Evolutionary conservation across 2,329 filamentous ascomycete genomes (phyloP).

Genomic region (Plectosphaerella sp.): DNA sequence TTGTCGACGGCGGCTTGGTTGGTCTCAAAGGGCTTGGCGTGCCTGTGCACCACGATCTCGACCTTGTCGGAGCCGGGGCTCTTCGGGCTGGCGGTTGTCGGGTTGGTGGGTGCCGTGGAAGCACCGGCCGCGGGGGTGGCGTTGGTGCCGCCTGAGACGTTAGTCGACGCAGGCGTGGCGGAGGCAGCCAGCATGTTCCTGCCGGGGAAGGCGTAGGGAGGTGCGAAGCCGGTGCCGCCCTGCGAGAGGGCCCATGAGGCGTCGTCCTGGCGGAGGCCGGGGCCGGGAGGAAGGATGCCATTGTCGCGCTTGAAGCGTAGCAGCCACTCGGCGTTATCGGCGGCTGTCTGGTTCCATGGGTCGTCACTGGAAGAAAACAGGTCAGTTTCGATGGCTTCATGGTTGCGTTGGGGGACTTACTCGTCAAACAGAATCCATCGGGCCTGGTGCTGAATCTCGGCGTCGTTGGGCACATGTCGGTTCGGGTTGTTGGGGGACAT

Average conservation of each 20-base stretch:
- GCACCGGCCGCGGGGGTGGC: slow-evolving; percentile 16
- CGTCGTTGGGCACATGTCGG: slow-evolving; percentile 52
- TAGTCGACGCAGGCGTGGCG: background rate
- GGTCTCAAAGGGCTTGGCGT: slow-evolving; percentile 35
- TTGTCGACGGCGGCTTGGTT: slow-evolving; percentile 41
- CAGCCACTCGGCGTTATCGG: slow-evolving; percentile 61
- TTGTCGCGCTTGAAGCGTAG: slow-evolving; percentile 56
- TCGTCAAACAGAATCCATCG: slow-evolving; percentile 60
- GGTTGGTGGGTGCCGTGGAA: background rate
- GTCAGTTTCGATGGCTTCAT: slow-evolving; percentile 11
- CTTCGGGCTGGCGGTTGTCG: slow-evolving; percentile 4
- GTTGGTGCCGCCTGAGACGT: background rate
- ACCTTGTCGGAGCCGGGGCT: slow-evolving; percentile 7
- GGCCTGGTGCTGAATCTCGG: slow-evolving; percentile 61
- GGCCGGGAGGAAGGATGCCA: slow-evolving; percentile 47
- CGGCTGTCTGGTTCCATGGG: slow-evolving; percentile 60
- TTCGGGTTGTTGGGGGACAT: slow-evolving; percentile 59
- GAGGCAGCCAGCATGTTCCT: slow-evolving; percentile 15
- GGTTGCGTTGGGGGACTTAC: slow-evolving; percentile 19
- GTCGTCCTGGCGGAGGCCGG: slow-evolving; percentile 37
- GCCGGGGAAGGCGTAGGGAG: slow-evolving; percentile 47
- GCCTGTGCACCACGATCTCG: slow-evolving; percentile 27
- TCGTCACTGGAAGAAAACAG: slow-evolving; percentile 41
- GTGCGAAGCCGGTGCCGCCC: slow-evolving; percentile 51
- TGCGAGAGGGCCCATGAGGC: slow-evolving; percentile 41